Base-by-base conservation (phyloP, 2,329 filamentous ascomycete species). In the Aspergillus fijiensis region DNA sequence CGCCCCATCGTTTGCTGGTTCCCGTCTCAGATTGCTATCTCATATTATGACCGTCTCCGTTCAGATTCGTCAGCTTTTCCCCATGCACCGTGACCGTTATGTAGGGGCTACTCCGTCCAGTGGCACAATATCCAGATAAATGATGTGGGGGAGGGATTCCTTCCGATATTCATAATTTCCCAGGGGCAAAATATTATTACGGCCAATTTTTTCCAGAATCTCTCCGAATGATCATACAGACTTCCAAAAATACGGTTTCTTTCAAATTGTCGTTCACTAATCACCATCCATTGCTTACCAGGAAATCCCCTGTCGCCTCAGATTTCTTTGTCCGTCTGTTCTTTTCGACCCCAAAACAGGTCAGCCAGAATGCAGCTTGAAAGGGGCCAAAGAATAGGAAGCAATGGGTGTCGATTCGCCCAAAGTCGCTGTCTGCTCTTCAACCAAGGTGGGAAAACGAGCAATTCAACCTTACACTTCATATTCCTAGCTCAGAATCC, bases 61-160 rank as follows among this genome's bases (percentile, higher is more conserved):
- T 27, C 27, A 27, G 53, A 21, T 49, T 42, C 53, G 53, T 55
- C 53, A 55, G 53, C 53, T 42, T 55, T 35, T 39, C 53, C 31
- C 53, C 42, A 55, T 55, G 42, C 53, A 31, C 51, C 51, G 33
- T 25, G 27, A 49, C 53, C 53, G 53, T 55, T 55, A 45, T 47
- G 53, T 55, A 55, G 53, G 53, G 53, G 39, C 12, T n/a, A 23
- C 27, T 27, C 12, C 25, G 11, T 19, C 31, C 29, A 33, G 39
- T 42, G 39, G 53, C 29, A 42, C 53, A 55, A 55, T 55, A 55
- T 48, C 45, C 53, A 29, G 53, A 55, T 55, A 48, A 33, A 27
- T 33, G 42, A 55, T 55, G 25, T 45, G 53, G 49, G 49, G 49
- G 49, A 50, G 14, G 14, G 33, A 35, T 35, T 45, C 53, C 48